Evolutionary conservation across 805 yeast genomes (phyloP).

Genomic region (Peterozyma xylosa): DNA sequence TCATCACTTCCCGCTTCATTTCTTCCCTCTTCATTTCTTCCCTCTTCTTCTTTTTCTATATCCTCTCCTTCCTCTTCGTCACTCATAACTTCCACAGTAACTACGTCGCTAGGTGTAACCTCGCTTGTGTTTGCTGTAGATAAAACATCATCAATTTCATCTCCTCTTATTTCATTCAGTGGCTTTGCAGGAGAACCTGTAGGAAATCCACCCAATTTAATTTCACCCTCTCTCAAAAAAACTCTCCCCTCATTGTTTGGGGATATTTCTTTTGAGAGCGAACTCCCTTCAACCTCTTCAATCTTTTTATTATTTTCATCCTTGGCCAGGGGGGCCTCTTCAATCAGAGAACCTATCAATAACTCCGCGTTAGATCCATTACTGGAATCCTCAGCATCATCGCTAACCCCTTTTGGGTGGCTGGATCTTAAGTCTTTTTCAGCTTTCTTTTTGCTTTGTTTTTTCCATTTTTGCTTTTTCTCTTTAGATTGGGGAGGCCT

Average conservation of each 20-base stretch:
- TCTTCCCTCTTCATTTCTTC: background rate
- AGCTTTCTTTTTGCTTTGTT: background rate
- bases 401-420: conserved; percentile 1
- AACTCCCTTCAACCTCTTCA: background rate
- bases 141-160: too few relatives aligned
- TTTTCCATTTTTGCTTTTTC: background rate
- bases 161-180: background rate
- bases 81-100: background rate
- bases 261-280: background rate
- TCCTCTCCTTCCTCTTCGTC: background rate
- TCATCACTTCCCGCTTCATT: background rate
- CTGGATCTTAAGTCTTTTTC: background rate
- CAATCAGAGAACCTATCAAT: conserved; percentile 5
- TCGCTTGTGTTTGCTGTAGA: too few relatives aligned
- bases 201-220: background rate
- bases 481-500: conserved; percentile 4
- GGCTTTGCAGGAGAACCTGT: background rate
- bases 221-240: background rate
- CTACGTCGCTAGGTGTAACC: too few relatives aligned
- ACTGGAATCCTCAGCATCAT: background rate
- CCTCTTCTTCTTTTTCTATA: background rate
- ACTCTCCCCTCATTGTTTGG: background rate
- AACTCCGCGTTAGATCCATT: background rate
- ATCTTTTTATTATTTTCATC: background rate
- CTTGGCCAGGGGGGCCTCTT: conserved; percentile 7